Conservation (phyloP, 768 basidiomycete genomes). For the Gyrodon lividus region DNA sequence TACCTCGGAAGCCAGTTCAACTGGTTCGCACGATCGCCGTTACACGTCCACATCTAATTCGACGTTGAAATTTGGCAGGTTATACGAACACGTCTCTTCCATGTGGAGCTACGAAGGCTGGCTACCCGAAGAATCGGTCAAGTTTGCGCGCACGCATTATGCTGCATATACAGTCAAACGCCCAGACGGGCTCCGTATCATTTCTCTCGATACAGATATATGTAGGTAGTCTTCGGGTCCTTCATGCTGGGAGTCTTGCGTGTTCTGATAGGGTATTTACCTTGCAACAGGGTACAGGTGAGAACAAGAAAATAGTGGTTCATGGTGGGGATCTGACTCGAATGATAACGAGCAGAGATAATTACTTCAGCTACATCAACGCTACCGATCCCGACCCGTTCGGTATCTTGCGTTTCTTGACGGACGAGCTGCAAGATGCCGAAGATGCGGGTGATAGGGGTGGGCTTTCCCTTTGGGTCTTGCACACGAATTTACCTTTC, state of each 20-base stretch:
- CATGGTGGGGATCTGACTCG: too few relatives aligned
- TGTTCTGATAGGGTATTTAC: too few relatives aligned
- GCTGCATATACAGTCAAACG: conserved; percentile 46
- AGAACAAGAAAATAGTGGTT: too few relatives aligned
- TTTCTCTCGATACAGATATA: conserved; percentile 51
- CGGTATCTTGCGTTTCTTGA: conserved; percentile 50
- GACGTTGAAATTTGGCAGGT: conserved; percentile 36
- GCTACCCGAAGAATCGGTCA: conserved; percentile 38
- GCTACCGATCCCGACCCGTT: conserved; percentile 42
- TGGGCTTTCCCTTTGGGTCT: conserved; percentile 5
- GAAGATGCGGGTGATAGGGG: conserved; percentile 49
- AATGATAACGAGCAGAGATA: conserved; percentile 25
- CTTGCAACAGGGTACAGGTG: too few relatives aligned
- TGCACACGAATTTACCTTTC: not conserved
- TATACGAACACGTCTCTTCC: conserved; percentile 47
- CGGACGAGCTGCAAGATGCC: conserved; percentile 50
- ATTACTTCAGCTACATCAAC: conserved; percentile 51
- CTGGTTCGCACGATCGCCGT: conserved; percentile 28
- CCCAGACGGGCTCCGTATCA: conserved; percentile 44
- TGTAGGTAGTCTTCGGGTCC: conserved; percentile 27
- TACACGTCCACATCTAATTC: conserved; percentile 42
- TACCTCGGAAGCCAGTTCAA: conserved; percentile 37
- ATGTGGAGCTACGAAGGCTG: conserved; percentile 49
- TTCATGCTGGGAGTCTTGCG: too few relatives aligned
- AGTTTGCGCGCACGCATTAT: conserved; percentile 46